These are phyloP conservation scores for Chaetomium globosum DNA, from an alignment of 2,329 filamentous ascomycete species.

Conservation along the genomic window DNA sequence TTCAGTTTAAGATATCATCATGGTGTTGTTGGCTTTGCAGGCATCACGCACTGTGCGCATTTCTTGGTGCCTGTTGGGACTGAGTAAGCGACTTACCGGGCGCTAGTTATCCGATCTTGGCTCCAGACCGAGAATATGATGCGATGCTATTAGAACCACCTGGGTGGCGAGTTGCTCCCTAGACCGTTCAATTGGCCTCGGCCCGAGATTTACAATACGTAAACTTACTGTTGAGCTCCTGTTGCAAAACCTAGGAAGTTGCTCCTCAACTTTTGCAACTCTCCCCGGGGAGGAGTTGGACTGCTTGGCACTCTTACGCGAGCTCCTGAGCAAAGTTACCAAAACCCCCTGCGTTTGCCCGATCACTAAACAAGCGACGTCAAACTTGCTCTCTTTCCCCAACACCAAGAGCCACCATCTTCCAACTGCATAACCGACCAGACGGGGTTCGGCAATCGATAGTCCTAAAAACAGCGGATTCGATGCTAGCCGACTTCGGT, in stretches of 20 bases:
- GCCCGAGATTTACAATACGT: not conserved
- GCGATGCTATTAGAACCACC: not conserved
- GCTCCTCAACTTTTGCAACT: too few relatives aligned
- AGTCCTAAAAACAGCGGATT: not conserved
- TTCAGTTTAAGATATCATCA: not conserved
- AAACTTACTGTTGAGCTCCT: not conserved
- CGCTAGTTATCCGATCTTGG: not conserved
- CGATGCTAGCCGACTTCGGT: slow-evolving; percentile 1
- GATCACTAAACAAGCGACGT: not conserved
- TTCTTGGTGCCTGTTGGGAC: not conserved
- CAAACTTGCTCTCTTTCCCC: not conserved
- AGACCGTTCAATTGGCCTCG: not conserved
- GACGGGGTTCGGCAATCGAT: not conserved
- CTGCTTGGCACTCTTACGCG: not conserved
- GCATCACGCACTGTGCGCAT: not conserved
- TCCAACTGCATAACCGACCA: too few relatives aligned
- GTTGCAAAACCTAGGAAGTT: not conserved
- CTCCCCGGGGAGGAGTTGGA: too few relatives aligned
- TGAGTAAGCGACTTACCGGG: slow-evolving; percentile 9
- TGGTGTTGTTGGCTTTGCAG: not conserved
- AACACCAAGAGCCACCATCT: not conserved
- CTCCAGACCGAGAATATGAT: not conserved
- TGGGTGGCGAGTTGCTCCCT: too few relatives aligned
- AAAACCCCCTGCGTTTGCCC: too few relatives aligned
- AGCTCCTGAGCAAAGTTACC: too few relatives aligned